Base-by-base conservation (phyloP, 208 protist genomes). In the Herpetomonas samuelpessoai region DNA sequence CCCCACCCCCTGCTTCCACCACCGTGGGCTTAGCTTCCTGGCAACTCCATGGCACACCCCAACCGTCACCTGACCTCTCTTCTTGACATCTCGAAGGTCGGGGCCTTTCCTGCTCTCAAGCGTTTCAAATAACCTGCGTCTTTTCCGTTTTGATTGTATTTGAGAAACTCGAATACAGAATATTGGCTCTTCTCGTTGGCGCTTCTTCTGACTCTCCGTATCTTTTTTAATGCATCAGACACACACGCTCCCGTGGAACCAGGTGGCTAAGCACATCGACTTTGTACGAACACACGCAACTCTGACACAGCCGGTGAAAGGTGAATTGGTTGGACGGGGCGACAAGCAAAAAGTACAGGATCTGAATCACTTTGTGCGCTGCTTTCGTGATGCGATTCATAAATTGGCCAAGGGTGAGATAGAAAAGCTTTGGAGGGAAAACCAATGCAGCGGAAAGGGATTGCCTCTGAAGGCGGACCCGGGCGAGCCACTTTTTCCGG, bases 331-430 rank as follows among this genome's bases (percentile, higher is more conserved):
- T n/a, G n/a, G n/a, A n/a, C n/a, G n/a, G n/a, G n/a, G 14, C 35
- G 35, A 41, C 35, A 14, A 6, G 35, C 35, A 14, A 41, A 9
- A 19, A 6, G 44, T 19, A 9, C 9, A 22, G 16, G 44, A 48
- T 19, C 44, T 48, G 16, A 48, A 48, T 19, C 44, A 48, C 44
- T 48, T 48, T 48, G 44, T 48, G 4, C 44, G 44, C 19, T 24
- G 44, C 44, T 19, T 48, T 48, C 4, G 4, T 19, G 22, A 10
- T 24, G 44, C 44, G 16, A 10, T 48, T 19, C 44, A 19, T 6
- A 22, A 6, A 3, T 48, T 48, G 16, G 7, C 44, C 10, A 6
- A 22, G 44, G 22, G 16, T 6, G 44, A 48, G 19, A 48, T 48
- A 6, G 44, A 6, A 24, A 48, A 10, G 16, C 16, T 48, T 6